Percentiles rank a stretch among this genome's conserved stretches.
phyloP scores from a whole-genome alignment of 768 basidiomycete genomes.

The Clitopilus passeckerianus region DNA sequence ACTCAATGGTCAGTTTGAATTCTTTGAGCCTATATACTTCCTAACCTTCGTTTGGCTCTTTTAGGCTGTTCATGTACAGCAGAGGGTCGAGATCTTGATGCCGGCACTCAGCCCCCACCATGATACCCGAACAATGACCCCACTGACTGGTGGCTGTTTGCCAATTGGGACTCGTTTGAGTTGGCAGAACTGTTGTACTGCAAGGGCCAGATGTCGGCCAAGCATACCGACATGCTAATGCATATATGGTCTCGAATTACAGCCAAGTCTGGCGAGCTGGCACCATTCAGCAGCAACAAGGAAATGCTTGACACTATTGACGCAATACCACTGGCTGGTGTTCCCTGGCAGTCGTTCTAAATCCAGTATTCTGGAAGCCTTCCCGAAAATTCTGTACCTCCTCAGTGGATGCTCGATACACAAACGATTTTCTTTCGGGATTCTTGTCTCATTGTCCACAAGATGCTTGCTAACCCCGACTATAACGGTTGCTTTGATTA shows the following conservation, averaged over 20 bases:
- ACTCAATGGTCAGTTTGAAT: no score
- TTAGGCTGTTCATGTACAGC: no score
- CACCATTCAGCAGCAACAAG: slow-evolving; percentile 24
- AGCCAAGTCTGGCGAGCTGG: slow-evolving; percentile 7
- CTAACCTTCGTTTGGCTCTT: no score
- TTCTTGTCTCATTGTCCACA: slow-evolving; percentile 18
- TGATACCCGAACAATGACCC: neutral
- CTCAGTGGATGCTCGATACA: slow-evolving; percentile 24
- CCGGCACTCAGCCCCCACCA: neutral
- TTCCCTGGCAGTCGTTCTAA: slow-evolving; percentile 29
- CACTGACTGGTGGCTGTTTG: slow-evolving; percentile 3
- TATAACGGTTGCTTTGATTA: slow-evolving; percentile 27
- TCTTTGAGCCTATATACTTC: no score
- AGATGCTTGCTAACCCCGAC: slow-evolving; percentile 27
- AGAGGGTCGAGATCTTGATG: no score
- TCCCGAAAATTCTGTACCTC: slow-evolving; percentile 10
- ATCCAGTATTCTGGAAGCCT: slow-evolving; percentile 19
- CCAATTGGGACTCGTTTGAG: slow-evolving; percentile 1
- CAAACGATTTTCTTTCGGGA: slow-evolving; percentile 29
- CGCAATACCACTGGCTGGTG: slow-evolving; percentile 24
- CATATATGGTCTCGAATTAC: slow-evolving; percentile 9
- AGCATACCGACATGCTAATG: slow-evolving; percentile 4
- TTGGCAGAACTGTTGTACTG: slow-evolving; percentile 4
- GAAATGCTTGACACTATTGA: slow-evolving; percentile 31
- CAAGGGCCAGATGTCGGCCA: slow-evolving; percentile 4